Percentiles rank a stretch among this genome's conserved stretches.
Conservation (phyloP, 139 green algal genomes). For the Chlorella vulgaris region DNA sequence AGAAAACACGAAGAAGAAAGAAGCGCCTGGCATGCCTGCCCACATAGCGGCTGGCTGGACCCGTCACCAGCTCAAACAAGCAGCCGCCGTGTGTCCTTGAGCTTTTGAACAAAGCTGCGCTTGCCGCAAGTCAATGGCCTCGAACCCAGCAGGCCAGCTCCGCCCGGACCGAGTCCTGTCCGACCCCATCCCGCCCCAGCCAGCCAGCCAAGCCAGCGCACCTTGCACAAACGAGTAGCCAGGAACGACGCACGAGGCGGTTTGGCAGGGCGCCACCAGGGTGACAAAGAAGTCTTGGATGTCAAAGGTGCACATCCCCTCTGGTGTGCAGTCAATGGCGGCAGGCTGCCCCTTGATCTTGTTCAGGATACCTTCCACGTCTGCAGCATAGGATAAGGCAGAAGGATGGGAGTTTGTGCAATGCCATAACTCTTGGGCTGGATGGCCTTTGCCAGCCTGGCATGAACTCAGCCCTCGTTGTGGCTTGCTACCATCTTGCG, state of each 20-base stretch:
- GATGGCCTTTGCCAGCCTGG: background rate
- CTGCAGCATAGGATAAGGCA: conserved; percentile 1
- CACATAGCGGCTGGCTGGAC: too few species aligned
- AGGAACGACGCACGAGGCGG: conserved; percentile 38
- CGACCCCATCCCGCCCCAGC: conserved; percentile 26
- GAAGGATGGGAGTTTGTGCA: background rate
- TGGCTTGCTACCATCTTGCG: background rate
- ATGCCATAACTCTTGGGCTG: background rate
- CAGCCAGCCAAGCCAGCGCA: conserved; percentile 7
- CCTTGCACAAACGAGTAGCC: conserved; percentile 26
- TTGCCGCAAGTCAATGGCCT: too few species aligned
- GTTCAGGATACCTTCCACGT: conserved; percentile 36
- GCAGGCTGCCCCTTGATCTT: conserved; percentile 33
- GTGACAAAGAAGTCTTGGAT: conserved; percentile 46
- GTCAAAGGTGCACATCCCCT: conserved; percentile 42
- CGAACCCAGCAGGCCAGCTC: too few species aligned
- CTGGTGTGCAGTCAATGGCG: conserved; percentile 31
- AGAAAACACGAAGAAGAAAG: too few species aligned
- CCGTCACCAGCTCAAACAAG: too few species aligned
- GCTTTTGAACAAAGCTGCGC: too few species aligned
- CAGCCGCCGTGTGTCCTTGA: too few species aligned
- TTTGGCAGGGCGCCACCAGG: conserved; percentile 43
- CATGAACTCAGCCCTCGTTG: background rate
- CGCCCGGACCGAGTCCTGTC: too few species aligned
- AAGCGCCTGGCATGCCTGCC: too few species aligned